Base-by-base conservation (phyloP, 495 filamentous ascomycete genomes). In the Lophiostoma macrostomum region DNA sequence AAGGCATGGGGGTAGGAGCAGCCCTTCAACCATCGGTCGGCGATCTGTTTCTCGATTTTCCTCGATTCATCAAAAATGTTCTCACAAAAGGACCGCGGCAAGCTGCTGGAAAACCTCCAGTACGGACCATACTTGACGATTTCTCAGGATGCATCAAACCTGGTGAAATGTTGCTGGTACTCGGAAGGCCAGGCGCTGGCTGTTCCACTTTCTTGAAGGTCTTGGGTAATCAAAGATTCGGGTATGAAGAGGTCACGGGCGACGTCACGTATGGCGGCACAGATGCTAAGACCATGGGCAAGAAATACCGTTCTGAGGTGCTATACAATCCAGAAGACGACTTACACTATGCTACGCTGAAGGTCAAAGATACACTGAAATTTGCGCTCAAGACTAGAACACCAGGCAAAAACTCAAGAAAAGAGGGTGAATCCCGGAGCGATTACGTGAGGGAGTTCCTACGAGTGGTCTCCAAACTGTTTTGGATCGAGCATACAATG, bases 141-240 rank as follows among this genome's bases (percentile, higher is more conserved):
- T 84, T 86, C 63, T 78, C 77, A 8, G 79, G 79, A 32, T 67
- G 70, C 6, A 66, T 76, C 6, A 71, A 68, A 16, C 68, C 69
- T 16, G 69, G 72, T 13, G 73, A 79, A 53, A 75, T 77, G 77
- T 43, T 86, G 1, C 72, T 90, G 1, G 85, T 90, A 0, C 73
- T 90, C 36, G 86, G 86, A 3, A 71, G 83, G 19, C 86, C 86
- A 1, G 86, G 86, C 0, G 77, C 79, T 32, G 86, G 86, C 10
- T 90, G 86, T 55, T 80, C 82, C 0, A 87, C 83, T 0, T 85
- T 89, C 50, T 66, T 90, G 27, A 88, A 88, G 52, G 74, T 79
- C 0, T 71, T 89, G 34, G 82, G 80, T 10, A 86, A 85, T 47
- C 83, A 85, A 56, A 67, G 83, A 61, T 74, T 70, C 27, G 84